Conservation (phyloP, 192 early-diverging fungal genomes). For the Backusella australiensis region DNA sequence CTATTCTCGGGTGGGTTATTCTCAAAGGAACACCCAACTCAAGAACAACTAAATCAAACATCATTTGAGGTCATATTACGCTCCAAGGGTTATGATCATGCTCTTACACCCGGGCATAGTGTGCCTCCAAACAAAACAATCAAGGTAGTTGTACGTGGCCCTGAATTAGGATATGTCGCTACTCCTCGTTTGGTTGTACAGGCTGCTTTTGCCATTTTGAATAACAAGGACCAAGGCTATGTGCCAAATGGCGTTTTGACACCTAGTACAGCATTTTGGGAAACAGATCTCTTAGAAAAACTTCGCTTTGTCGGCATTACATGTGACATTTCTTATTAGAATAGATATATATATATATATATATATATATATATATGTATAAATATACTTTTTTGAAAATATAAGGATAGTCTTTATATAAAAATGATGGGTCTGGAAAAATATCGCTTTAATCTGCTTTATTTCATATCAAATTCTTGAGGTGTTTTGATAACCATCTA, state of each 20-base stretch:
- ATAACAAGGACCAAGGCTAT: conserved; percentile 32
- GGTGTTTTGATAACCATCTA: too few relatives aligned
- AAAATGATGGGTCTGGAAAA: background rate
- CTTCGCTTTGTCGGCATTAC: conserved; percentile 47
- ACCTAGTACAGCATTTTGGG: conserved; percentile 51
- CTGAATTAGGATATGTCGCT: conserved; percentile 66
- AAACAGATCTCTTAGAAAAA: conserved; percentile 45
- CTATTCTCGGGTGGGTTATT: conserved; percentile 61
- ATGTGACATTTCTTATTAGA: conserved; percentile 33
- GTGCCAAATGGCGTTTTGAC: conserved; percentile 52
- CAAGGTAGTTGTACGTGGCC: conserved; percentile 53
- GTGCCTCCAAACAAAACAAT: conserved; percentile 44
- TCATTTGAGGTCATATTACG: conserved; percentile 54
- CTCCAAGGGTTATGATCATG: conserved; percentile 48
- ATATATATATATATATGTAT: background rate
- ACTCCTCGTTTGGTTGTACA: conserved; percentile 59
- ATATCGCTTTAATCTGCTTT: too few relatives aligned
- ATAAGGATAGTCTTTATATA: background rate
- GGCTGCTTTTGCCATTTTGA: conserved; percentile 50
- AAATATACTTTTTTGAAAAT: background rate
- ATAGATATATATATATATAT: background rate
- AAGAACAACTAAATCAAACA: conserved; percentile 52
- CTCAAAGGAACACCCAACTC: conserved; percentile 49
- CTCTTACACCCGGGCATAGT: background rate
- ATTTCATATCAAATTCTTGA: too few relatives aligned